Evolutionary conservation across 2,329 filamentous ascomycete genomes (phyloP).

Genomic region (Pseudocercospora pini-densiflorae): DNA sequence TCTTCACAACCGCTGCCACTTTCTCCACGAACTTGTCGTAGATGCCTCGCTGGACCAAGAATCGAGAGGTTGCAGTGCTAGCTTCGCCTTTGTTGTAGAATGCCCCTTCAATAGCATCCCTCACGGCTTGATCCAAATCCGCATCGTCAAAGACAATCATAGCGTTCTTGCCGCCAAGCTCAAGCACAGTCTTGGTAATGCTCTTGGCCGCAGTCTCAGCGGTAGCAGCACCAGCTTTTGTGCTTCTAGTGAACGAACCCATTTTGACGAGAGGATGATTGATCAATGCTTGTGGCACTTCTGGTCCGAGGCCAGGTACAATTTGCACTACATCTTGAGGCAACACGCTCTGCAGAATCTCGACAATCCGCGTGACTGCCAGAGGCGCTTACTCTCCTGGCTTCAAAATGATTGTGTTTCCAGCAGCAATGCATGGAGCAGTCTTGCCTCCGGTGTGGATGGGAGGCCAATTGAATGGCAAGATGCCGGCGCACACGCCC

Average conservation of each 20-base stretch:
- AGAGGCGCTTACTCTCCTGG: constrained; percentile 33
- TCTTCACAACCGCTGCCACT: constrained; percentile 54
- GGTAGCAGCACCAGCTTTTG: constrained; percentile 58
- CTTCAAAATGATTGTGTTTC: constrained; percentile 38
- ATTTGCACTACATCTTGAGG: constrained; percentile 22
- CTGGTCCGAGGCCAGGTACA: constrained; percentile 22
- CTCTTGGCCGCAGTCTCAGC: constrained; percentile 60
- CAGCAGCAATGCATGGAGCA: constrained; percentile 45
- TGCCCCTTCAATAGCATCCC: constrained; percentile 64
- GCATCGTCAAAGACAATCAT: constrained; percentile 60
- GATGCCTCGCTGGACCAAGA: constrained; percentile 59
- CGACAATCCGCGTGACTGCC: constrained; percentile 30
- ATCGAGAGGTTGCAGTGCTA: constrained; percentile 60
- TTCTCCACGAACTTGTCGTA: constrained; percentile 64
- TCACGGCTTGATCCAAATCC: constrained; percentile 62
- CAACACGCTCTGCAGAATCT: constrained; percentile 28
- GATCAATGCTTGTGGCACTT: constrained; percentile 22
- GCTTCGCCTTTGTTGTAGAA: constrained; percentile 63
- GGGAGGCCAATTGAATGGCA: constrained; percentile 42
- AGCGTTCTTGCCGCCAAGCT: constrained; percentile 62
- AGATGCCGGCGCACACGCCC: constrained; percentile 76
- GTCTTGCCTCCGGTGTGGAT: constrained; percentile 46
- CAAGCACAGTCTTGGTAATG: constrained; percentile 61
- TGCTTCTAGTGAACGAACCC: constrained; percentile 76
- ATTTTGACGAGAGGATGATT: constrained; percentile 63